Evolutionary conservation across 2,329 filamentous ascomycete genomes (phyloP).

Genomic region (Fusarium camptoceras): DNA sequence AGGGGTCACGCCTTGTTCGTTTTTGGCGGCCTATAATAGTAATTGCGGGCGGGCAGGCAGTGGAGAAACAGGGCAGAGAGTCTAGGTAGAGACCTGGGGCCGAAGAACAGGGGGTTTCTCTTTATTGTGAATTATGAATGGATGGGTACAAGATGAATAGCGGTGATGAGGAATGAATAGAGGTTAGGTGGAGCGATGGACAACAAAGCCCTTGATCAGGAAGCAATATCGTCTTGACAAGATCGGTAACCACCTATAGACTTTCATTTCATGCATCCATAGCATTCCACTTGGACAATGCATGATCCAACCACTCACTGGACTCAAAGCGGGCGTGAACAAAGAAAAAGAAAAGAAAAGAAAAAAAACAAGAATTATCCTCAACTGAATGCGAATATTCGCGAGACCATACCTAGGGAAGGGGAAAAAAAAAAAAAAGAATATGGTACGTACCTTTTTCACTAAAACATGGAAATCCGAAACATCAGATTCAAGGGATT

Average conservation of each 20-base stretch:
- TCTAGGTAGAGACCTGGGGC: conserved; percentile 31
- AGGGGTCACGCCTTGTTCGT: conserved; percentile 37
- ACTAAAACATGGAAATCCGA: conserved; percentile 40
- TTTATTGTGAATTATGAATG: conserved; percentile 19
- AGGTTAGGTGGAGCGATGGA: conserved; percentile 7
- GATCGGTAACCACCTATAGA: not conserved
- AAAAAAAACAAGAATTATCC: conserved; percentile 6
- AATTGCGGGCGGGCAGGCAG: conserved; percentile 29
- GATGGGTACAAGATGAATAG: conserved; percentile 15
- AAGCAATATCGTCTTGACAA: conserved; percentile 1
- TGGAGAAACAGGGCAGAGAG: conserved; percentile 38
- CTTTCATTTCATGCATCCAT: not conserved
- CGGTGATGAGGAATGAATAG: conserved; percentile 19
- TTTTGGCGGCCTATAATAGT: conserved; percentile 26
- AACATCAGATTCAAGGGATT: conserved; percentile 36
- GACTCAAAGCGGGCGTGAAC: conserved; percentile 18
- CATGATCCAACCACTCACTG: conserved; percentile 20
- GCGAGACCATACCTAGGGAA: too few species aligned
- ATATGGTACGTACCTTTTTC: conserved; percentile 38
- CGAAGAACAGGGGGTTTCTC: conserved; percentile 25
- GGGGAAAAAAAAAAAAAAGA: conserved; percentile 7
- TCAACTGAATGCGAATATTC: conserved; percentile 18
- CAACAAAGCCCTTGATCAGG: conserved; percentile 12
- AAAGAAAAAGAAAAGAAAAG: conserved; percentile 5
- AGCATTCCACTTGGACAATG: conserved; percentile 28